Conservation (phyloP, 257 asterid species). For the Nicotiana attenuata region DNA sequence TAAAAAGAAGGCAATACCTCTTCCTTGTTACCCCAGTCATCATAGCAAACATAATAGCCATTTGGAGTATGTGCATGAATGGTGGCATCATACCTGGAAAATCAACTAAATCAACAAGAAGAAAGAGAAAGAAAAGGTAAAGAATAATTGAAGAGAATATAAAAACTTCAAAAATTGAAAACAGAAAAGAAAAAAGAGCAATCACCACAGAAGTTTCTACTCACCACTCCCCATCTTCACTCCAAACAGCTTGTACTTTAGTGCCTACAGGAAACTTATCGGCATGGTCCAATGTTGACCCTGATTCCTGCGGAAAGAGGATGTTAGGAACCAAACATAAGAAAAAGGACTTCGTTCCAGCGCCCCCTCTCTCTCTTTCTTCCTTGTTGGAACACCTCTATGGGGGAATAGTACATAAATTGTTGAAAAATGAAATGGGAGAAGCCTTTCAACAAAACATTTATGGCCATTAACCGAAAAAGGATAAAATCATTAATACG, state of each 20-base stretch:
- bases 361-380: background rate
- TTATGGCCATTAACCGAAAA: background rate
- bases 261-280: conserved; percentile 67
- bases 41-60: conserved; percentile 71
- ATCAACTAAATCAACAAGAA: conserved; percentile 57
- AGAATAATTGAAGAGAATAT: conserved; percentile 19
- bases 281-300: conserved; percentile 29
- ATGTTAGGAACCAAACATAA: conserved; percentile 2
- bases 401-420: background rate
- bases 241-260: conserved; percentile 96
- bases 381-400: background rate
- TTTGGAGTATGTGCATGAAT: conserved; percentile 72
- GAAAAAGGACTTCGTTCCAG: background rate
- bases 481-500: background rate
- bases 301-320: conserved; percentile 36
- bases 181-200: background rate
- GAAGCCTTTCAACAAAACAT: background rate
- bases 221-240: conserved; percentile 98
- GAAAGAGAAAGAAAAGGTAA: conserved; percentile 28
- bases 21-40: conserved; percentile 94
- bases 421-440: background rate
- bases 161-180: background rate
- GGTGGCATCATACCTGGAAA: conserved; percentile 86
- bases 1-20: conserved; percentile 47
- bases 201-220: conserved; percentile 1